Base-by-base conservation (phyloP, 148 eudicot species). In the Heliosperma pusillum region DNA sequence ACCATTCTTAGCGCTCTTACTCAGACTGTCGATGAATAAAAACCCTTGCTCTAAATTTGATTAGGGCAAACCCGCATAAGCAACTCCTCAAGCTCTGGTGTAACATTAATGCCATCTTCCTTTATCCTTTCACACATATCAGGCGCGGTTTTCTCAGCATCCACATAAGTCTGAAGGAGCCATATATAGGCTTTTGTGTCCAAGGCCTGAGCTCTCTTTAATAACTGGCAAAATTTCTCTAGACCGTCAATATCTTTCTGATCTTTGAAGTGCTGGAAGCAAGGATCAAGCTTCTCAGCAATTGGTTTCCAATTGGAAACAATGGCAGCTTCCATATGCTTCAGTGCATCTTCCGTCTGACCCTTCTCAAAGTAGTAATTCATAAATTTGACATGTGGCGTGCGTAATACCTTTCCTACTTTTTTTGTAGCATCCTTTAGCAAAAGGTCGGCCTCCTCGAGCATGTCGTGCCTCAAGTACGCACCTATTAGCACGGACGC, bases 221-320 rank as follows among this genome's bases (percentile, higher is more conserved):
- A 61, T 77, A 84, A 59, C 58, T 76, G 63, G 79, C 78, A 81
- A 27, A 93, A 81, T 59, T 74, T 64, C 74, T 91, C 90, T 19
- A 86, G 86, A 36, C 88, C 73, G 57, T 83, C 83, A 16, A 88
- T 87, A 78, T 91, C 93, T 75, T 75, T 85, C 85, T 82, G 75
- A 71, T 74, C 66, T 76, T 81, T 82, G n/a, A 88, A 80, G 69
- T 79, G 75, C 55, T 80, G 56, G 30, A 87, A 52, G 45, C 86
- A 80, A 26, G 66, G 20, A 47, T 61, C 74, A 4, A 89, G 53
- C 40, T 17, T 80, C 6, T 73, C 76, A 6, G 75, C 33, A 19
- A 3, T 16, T 16, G 78, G 90, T 33, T 72, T 65, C 92, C 91
- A 87, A 45, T 78, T 58, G 42, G 72, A 66, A 72, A 73, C 71